phyloP scores from a whole-genome alignment of 805 yeast species.

The Sugiyamaella chiloensis region DNA sequence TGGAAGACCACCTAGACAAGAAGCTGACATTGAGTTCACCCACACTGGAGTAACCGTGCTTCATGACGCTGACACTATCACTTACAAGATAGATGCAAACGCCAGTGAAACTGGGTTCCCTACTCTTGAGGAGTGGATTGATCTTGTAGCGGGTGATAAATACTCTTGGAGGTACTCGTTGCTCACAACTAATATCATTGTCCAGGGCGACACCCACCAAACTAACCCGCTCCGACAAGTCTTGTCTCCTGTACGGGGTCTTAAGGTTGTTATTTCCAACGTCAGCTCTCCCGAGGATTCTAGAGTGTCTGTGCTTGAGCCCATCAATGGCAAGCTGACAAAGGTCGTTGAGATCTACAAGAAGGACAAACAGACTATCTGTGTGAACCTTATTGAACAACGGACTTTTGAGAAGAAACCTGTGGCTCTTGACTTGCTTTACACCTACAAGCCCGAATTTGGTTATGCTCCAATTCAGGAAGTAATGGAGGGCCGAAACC shows the following conservation, averaged over 20 bases:
- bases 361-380: conserved; percentile 51
- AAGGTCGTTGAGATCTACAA: conserved; percentile 64
- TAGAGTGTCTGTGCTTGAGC: conserved; percentile 62
- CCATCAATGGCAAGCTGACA: conserved; percentile 53
- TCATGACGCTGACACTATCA: conserved; percentile 27
- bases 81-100: conserved; percentile 39
- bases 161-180: conserved; percentile 92
- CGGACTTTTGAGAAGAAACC: conserved; percentile 78
- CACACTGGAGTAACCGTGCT: conserved; percentile 27
- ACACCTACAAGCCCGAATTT: conserved; percentile 73
- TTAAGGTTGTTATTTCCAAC: conserved; percentile 59
- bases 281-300: conserved; percentile 53
- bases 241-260: conserved; percentile 67
- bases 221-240: conserved; percentile 77
- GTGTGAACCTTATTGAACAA: conserved; percentile 75
- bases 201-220: conserved; percentile 79
- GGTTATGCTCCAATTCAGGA: conserved; percentile 97
- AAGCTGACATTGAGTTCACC: conserved; percentile 25
- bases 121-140: conserved; percentile 61
- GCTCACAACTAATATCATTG: conserved; percentile 70
- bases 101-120: conserved; percentile 36
- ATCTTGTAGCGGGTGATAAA: conserved; percentile 71
- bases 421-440: conserved; percentile 71
- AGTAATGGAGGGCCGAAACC: conserved; percentile 85
- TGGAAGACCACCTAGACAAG: conserved; percentile 48